Base-by-base conservation (phyloP, 495 filamentous ascomycete genomes). In the Parachaetomium inaequale region DNA sequence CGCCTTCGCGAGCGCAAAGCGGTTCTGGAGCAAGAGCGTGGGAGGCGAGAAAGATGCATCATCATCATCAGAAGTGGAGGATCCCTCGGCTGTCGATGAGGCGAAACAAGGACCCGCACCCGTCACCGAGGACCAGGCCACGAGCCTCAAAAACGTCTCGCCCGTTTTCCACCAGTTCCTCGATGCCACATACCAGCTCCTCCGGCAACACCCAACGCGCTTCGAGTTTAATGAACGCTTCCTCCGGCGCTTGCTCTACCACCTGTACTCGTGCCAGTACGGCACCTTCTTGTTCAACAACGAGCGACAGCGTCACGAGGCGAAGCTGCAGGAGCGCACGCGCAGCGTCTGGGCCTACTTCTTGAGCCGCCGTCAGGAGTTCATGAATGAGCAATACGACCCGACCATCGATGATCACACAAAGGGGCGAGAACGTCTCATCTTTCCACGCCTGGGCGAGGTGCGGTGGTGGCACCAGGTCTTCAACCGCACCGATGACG, bases 201-300 rank as follows among this genome's bases (percentile, higher is more conserved):
- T 96, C 15, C 78, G 88, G 55, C 95, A 98, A 66, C 79, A 96
- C 65, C 93, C 94, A 0, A 90, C 86, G 29, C 84, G 94, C 1
- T 99, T 99, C 69, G 93, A 99, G 69, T 99, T 93, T 76, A 98
- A 96, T 64, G 95, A 98, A 69, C 87, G 93, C 2, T 97, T 99
- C 71, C 81, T 99, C 11, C 84, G 92, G 5, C 85, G 95, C 11
- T 75, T 99, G 4, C 81, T 97, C 6, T 99, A 97, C 68, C 95
- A 99, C 68, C 84, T 96, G 1, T 94, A 98, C 67, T 91, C 92
- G 4, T 96, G 93, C 63, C 95, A 99, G 70, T 99, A 96, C 63
- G 95, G 95, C 46, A 96, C 92, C 1, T 99, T 99, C 71, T 79
- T 99, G 42, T 96, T 88, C 76, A 96, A 99, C 78, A 93, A 85